Base-by-base conservation (phyloP, 1,284 basidiomycete species). In the Coniophora puteana region DNA sequence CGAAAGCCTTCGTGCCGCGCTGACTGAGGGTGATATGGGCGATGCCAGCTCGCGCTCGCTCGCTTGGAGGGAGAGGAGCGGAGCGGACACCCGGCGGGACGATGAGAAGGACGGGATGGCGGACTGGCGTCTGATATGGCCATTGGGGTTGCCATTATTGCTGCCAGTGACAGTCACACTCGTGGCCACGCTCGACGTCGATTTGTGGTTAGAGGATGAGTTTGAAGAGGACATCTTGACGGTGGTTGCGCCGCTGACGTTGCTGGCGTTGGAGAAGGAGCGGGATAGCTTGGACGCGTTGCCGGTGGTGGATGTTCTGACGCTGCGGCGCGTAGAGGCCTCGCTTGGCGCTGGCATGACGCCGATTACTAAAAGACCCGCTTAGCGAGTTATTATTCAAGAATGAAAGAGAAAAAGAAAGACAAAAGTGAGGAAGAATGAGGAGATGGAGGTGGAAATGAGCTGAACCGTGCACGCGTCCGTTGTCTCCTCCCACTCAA, bases 241-340 rank as follows among this genome's bases (percentile, higher is more conserved):
- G 22, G 71, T 72, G 8, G 71, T 66, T 45, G 63, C 60, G 7
- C 64, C 67, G 45, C 62, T 64, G 30, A 57, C 36, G 27, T 51
- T 56, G 12, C 61, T 63, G 36, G 61, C 61, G 30, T 57, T 62
- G 18, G 58, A 59, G 46, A 63, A 17, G 10, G 31, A 10, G 31
- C 31, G 31, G 10, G n/a, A n/a, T n/a, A 16, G 11, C 17, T 33
- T 33, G 26, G 26, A 27, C 26, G 26, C 26, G 26, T n/a, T 27
- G n/a, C n/a, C n/a, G n/a, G n/a, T n/a, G n/a, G n/a, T n/a, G n/a
- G n/a, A n/a, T n/a, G n/a, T n/a, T n/a, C n/a, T n/a, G n/a, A n/a
- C n/a, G n/a, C n/a, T n/a, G n/a, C n/a, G n/a, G n/a, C n/a, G n/a
- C n/a, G n/a, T n/a, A n/a, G n/a, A n/a, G n/a, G n/a, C n/a, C n/a